Evolutionary conservation across 768 basidiomycete genomes (phyloP), one percentile per base, ranked within the genome.

Genomic region (Punctularia strigosozonata): DNA sequence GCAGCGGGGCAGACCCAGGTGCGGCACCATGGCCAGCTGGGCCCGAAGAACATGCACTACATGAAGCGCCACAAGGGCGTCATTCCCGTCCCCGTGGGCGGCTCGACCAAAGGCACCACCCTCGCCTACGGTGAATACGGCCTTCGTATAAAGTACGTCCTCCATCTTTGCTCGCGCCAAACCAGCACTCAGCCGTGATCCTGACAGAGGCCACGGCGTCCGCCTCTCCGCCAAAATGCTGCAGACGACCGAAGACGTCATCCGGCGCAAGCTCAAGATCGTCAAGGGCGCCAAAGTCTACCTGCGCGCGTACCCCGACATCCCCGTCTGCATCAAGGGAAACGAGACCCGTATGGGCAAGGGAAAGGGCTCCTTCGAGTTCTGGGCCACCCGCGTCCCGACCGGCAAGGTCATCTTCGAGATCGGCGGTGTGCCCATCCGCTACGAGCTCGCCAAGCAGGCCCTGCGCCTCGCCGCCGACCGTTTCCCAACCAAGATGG

Each of bases 271-370:
- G 55, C 69, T 95, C 43, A 98, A 95, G 61, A 57, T 75, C 8
- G 68, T 97, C 32, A 97, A 97, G 53, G 90, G 92, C 5, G 70
- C 75, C 25, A 86, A 90, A 60, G 75, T 90, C 31, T 91, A 73
- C 55, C 51, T 94, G 58, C 70, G 92, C 37, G 81, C 97, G 30
- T 98, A 98, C 63, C 94, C 95, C 4, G 91, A 98, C 61, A 80
- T 95, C 43, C 91, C 92, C 3, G 91, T 99, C 43, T 95, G 92
- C 65, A 80, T 97, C 39, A 98, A 99, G 87, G 94, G 95, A 39
- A 98, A 95, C 50, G 92, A 98, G 60, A 92, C 90, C 4, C 84
- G 95, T 70, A 97, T 98, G 95, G 95, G 95, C 37, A 98, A 98
- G 62, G 95, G 95, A 43, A 99, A 99, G 59, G 95, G 95, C 33